phyloP scores from a whole-genome alignment of 2,329 filamentous ascomycete species.

The Fusarium sp. region DNA sequence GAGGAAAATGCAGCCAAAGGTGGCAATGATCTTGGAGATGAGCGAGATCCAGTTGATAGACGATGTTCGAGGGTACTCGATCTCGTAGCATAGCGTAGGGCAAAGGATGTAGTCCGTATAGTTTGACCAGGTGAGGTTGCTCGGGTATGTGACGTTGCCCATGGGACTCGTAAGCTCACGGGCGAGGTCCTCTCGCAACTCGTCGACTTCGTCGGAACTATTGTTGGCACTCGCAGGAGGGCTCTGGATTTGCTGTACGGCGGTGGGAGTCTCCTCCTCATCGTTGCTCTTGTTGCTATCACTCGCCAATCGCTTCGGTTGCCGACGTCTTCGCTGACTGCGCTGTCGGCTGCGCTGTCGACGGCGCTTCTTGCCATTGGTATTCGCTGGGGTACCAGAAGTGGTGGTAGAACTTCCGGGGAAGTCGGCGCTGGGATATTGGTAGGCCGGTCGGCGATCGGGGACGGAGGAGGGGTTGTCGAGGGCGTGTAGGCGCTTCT shows the following conservation, averaged over 20 bases:
- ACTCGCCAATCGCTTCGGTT: conserved; percentile 25
- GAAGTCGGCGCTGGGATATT: conserved; percentile 74
- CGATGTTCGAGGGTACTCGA: conserved; percentile 89
- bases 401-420: conserved; percentile 55
- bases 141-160: conserved; percentile 89
- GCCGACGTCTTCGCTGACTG: conserved; percentile 30
- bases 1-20: conserved; percentile 96
- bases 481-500: conserved; percentile 82
- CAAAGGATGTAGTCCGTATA: conserved; percentile 90
- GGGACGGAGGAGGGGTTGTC: conserved; percentile 75
- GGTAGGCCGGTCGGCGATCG: conserved; percentile 77
- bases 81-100: conserved; percentile 96
- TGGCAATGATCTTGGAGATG: conserved; percentile 85
- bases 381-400: conserved; percentile 23
- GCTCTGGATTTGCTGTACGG: conserved; percentile 6
- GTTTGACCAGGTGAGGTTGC: conserved; percentile 86
- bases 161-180: conserved; percentile 91
- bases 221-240: conserved; percentile 35
- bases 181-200: conserved; percentile 87
- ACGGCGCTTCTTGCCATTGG: conserved; percentile 41
- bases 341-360: conserved; percentile 36
- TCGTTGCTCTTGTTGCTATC: conserved; percentile 42
- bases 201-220: conserved; percentile 66
- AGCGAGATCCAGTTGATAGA: conserved; percentile 84
- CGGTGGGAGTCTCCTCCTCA: conserved; percentile 39